These are phyloP conservation scores for Cordia subcordata DNA, from an alignment of 257 asterid species.

Conservation along the genomic window DNA sequence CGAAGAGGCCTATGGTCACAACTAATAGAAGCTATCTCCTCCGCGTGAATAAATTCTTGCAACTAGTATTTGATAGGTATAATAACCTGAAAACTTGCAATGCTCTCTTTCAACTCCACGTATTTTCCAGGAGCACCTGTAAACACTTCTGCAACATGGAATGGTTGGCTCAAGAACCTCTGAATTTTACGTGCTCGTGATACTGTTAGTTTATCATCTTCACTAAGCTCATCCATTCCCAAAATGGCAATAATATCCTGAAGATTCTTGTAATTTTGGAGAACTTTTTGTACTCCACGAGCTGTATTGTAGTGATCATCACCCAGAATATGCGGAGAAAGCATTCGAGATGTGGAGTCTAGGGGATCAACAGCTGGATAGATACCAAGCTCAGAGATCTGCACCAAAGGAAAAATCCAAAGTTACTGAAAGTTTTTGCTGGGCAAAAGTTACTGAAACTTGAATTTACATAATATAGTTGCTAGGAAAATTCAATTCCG, in stretches of 20 bases:
- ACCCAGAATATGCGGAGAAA: conserved; percentile 92
- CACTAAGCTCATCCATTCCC: conserved; percentile 99
- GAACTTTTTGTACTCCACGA: conserved; percentile 96
- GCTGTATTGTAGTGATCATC: conserved; percentile 94
- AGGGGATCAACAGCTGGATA: conserved; percentile 98
- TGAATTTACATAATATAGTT: not conserved
- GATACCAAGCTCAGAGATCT: conserved; percentile 98
- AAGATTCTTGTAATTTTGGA: conserved; percentile 94
- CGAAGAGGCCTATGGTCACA: not conserved
- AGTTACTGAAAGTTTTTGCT: not conserved
- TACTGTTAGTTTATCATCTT: conserved; percentile 93
- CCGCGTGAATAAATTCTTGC: not conserved
- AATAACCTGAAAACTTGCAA: conserved; percentile 84
- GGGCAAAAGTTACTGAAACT: not conserved
- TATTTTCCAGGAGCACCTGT: conserved; percentile 97
- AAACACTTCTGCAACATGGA: conserved; percentile 99
- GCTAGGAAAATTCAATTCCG: not conserved
- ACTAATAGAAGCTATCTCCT: too few species aligned
- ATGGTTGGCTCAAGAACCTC: conserved; percentile 92
- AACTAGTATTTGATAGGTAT: not conserved
- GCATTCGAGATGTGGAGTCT: conserved; percentile 99
- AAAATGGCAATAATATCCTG: conserved; percentile 97
- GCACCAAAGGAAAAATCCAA: conserved; percentile 9
- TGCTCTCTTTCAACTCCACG: conserved; percentile 92
- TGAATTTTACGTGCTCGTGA: conserved; percentile 96